Conservation (phyloP, 495 filamentous ascomycete genomes). For the Pyrenopolyporus hunteri region DNA sequence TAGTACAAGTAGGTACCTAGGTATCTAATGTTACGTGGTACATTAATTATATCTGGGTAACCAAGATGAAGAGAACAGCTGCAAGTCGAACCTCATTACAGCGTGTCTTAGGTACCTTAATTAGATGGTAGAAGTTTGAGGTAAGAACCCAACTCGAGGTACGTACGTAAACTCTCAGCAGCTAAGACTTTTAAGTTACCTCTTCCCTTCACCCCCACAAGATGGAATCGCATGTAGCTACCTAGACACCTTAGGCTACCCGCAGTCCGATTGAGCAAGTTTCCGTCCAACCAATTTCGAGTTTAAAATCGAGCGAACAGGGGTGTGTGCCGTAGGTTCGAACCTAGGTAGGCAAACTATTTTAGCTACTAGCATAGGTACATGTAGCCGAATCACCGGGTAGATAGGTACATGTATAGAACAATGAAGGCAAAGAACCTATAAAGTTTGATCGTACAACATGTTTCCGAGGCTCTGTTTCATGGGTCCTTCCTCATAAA, state of each 20-base stretch:
- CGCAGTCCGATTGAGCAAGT: constrained; percentile 30
- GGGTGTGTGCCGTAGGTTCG: too few species aligned
- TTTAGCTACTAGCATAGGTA: too few species aligned
- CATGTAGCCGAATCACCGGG: too few species aligned
- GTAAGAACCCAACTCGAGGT: neutral
- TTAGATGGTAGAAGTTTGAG: neutral
- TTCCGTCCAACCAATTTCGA: constrained; percentile 18
- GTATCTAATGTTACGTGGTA: too few species aligned
- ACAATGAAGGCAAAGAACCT: too few species aligned
- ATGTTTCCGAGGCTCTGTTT: constrained; percentile 1
- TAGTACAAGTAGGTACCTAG: too few species aligned
- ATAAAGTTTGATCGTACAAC: constrained; percentile 11
- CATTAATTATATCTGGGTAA: too few species aligned
- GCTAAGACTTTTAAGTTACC: neutral
- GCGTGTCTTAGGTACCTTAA: neutral
- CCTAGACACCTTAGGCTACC: constrained; percentile 9
- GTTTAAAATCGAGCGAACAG: neutral
- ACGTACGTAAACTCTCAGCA: neutral
- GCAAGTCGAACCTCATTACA: neutral
- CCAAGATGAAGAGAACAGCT: too few species aligned
- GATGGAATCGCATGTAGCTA: too few species aligned
- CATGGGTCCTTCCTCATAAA: neutral
- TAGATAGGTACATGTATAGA: too few species aligned
- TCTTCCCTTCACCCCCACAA: neutral
- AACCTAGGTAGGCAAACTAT: too few species aligned